phyloP scores from a whole-genome alignment of 2,329 filamentous ascomycete genomes.

The Scytalidium sp. region DNA sequence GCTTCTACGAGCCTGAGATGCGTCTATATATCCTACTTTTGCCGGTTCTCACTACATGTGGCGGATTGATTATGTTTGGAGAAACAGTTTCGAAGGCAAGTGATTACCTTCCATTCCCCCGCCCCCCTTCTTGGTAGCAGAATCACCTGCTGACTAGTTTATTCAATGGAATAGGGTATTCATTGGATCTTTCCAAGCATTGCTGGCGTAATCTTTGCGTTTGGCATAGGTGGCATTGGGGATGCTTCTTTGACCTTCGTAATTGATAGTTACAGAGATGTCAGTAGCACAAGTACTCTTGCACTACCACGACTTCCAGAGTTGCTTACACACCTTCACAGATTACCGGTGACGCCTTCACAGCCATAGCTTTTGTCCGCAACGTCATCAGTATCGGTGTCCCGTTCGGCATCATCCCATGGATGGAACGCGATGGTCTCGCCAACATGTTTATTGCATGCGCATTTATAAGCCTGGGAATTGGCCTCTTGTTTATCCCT shows the following conservation, averaged over 20 bases:
- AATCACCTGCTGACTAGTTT: too few relatives aligned
- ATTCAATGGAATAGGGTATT: neutral
- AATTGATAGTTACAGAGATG: conserved; percentile 35
- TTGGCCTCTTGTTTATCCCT: too few relatives aligned
- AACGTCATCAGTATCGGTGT: conserved; percentile 29
- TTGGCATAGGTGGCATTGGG: conserved; percentile 33
- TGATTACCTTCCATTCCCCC: neutral
- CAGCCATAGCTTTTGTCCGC: conserved; percentile 27
- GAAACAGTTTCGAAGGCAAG: neutral
- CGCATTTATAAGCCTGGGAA: too few relatives aligned
- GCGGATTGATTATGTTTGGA: neutral
- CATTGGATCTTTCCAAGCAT: neutral
- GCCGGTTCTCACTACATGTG: neutral
- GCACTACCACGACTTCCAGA: too few relatives aligned
- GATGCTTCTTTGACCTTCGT: conserved; percentile 34
- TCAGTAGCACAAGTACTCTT: conserved; percentile 16
- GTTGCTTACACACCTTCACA: too few relatives aligned
- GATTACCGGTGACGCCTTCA: conserved; percentile 26
- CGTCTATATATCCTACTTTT: neutral
- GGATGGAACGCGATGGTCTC: conserved; percentile 17
- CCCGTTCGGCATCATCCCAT: conserved; percentile 27
- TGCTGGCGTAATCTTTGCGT: neutral
- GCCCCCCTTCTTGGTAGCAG: too few relatives aligned
- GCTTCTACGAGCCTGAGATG: neutral
- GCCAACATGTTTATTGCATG: neutral